Evolutionary conservation across 768 basidiomycete genomes (phyloP).

Genomic region (Suillus alpinus): DNA sequence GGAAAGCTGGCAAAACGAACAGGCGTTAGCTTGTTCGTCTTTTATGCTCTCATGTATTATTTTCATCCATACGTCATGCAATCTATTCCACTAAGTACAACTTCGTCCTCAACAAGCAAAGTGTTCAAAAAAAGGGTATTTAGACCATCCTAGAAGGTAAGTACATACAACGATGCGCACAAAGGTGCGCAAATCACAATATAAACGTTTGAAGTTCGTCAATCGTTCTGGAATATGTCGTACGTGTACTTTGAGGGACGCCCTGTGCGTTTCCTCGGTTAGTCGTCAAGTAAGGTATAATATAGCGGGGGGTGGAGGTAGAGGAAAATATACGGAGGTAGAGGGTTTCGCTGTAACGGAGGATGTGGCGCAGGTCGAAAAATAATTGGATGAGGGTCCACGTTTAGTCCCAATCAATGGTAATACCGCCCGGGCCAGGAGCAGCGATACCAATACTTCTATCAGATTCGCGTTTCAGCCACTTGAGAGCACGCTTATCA

Average conservation of each 20-base stretch:
- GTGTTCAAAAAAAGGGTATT: neutral
- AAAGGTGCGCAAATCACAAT: constrained; percentile 21
- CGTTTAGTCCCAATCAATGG: constrained; percentile 73
- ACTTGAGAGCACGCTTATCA: constrained; percentile 78
- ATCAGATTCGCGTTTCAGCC: constrained; percentile 75
- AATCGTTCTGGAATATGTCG: constrained; percentile 17
- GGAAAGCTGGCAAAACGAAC: constrained; percentile 76
- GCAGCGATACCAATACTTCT: constrained; percentile 70
- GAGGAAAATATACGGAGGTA: neutral
- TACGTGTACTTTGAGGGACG: constrained; percentile 5
- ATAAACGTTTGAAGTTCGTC: constrained; percentile 21
- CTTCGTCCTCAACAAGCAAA: constrained; percentile 1
- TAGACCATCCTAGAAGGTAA: constrained; percentile 12
- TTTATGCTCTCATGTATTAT: neutral
- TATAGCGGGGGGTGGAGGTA: constrained; percentile 12
- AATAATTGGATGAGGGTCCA: neutral
- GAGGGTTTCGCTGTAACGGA: constrained; percentile 23
- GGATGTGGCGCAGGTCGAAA: constrained; percentile 4
- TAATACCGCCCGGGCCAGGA: constrained; percentile 63
- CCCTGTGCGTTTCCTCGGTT: constrained; percentile 24
- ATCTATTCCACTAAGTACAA: constrained; percentile 17
- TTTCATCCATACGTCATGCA: neutral
- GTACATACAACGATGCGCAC: constrained; percentile 14
- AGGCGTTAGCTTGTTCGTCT: constrained; percentile 36
- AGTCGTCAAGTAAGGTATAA: constrained; percentile 26